These are phyloP conservation scores for Spinellus fusiger DNA, from an alignment of 192 early-diverging fungal species.

Conservation along the genomic window DNA sequence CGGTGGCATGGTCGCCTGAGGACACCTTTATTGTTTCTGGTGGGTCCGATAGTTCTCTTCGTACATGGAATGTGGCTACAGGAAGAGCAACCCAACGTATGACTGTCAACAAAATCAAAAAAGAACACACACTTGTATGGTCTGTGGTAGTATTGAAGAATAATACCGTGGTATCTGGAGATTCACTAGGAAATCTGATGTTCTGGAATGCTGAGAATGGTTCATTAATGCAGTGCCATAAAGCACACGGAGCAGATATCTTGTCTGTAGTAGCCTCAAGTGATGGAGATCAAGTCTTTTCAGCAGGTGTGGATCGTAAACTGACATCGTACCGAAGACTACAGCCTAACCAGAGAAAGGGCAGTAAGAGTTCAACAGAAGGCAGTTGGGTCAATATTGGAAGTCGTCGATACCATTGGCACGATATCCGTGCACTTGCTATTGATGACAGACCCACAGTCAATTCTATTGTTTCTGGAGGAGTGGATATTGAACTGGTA, in stretches of 20 bases:
- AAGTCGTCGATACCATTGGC: slow-evolving; percentile 84
- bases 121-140: slow-evolving; percentile 89
- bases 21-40: slow-evolving; percentile 73
- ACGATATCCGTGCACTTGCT: slow-evolving; percentile 88
- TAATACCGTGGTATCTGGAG: slow-evolving; percentile 81
- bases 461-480: slow-evolving; percentile 79
- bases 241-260: slow-evolving; percentile 81
- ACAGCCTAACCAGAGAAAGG: slow-evolving; percentile 34
- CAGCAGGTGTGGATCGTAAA: slow-evolving; percentile 88
- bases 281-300: slow-evolving; percentile 70
- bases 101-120: slow-evolving; percentile 66
- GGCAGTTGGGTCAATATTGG: slow-evolving; percentile 78
- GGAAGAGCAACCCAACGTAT: slow-evolving; percentile 56
- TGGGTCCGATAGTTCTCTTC: slow-evolving; percentile 74
- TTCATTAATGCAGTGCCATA: slow-evolving; percentile 64
- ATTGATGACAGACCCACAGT: slow-evolving; percentile 62
- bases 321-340: slow-evolving; percentile 62
- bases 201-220: slow-evolving; percentile 78
- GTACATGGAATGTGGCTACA: slow-evolving; percentile 57
- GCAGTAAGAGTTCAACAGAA: slow-evolving; percentile 14
- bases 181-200: slow-evolving; percentile 84
- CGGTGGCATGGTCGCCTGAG: slow-evolving; percentile 76
- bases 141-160: slow-evolving; percentile 49
- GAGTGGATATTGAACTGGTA: slow-evolving; percentile 72
- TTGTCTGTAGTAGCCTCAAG: slow-evolving; percentile 69